phyloP scores from a whole-genome alignment of 306 rosid species.

The Cucurbita moschata region DNA sequence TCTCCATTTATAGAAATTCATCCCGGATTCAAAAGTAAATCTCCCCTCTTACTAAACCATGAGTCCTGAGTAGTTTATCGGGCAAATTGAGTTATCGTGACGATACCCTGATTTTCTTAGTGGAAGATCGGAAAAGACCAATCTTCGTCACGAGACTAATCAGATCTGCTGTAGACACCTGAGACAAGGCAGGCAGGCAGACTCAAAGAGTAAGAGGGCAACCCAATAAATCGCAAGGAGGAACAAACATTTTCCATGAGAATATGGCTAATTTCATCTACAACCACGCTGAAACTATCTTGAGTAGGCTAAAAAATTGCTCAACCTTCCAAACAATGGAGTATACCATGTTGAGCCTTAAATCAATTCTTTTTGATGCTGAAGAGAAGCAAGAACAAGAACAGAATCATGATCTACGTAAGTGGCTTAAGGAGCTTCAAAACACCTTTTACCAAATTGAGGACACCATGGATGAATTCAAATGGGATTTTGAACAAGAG shows the following conservation, averaged over 20 bases:
- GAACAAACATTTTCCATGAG: background rate
- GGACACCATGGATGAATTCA: background rate
- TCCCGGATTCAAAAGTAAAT: too few species aligned
- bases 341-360: background rate
- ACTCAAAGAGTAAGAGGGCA: too few species aligned
- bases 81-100: too few species aligned
- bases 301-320: background rate
- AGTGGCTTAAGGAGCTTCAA: background rate
- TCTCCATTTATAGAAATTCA: background rate
- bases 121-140: too few species aligned
- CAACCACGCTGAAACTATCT: slow-evolving; percentile 3
- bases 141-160: too few species aligned
- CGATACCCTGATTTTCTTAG: too few species aligned
- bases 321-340: background rate
- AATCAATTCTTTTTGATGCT: slow-evolving; percentile 1
- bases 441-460: background rate
- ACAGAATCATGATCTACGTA: background rate
- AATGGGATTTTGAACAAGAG: background rate
- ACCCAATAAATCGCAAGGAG: background rate
- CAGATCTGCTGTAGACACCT: too few species aligned
- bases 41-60: too few species aligned
- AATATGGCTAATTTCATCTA: slow-evolving; percentile 1
- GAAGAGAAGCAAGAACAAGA: background rate
- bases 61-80: too few species aligned
- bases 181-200: too few species aligned